These are phyloP conservation scores for Botrytis fabae DNA, from an alignment of 2,329 filamentous ascomycete species.

Conservation along the genomic window DNA sequence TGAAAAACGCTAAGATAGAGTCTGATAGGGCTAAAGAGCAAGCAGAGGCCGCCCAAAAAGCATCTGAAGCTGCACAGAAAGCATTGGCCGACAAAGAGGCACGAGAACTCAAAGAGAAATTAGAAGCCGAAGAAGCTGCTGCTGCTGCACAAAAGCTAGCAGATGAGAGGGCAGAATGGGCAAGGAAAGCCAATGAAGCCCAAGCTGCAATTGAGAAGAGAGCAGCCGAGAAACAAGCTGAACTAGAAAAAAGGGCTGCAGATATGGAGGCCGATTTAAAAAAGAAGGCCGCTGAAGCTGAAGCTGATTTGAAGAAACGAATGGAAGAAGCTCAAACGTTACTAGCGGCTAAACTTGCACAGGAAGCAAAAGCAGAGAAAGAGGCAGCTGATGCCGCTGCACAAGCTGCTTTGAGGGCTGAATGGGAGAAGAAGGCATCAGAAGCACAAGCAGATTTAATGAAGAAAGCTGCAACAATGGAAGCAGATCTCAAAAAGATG, in stretches of 20 bases:
- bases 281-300: slow-evolving; percentile 29
- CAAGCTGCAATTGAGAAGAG: slow-evolving; percentile 39
- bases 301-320: slow-evolving; percentile 28
- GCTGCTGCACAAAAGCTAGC: slow-evolving; percentile 47
- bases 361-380: slow-evolving; percentile 29
- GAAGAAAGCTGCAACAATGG: slow-evolving; percentile 43
- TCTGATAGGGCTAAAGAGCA: slow-evolving; percentile 40
- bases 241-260: slow-evolving; percentile 24
- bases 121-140: slow-evolving; percentile 40
- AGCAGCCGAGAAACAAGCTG: slow-evolving; percentile 27
- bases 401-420: slow-evolving; percentile 24
- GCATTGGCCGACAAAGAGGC: slow-evolving; percentile 47
- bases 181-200: slow-evolving; percentile 45
- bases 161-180: slow-evolving; percentile 48
- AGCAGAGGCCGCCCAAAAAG: slow-evolving; percentile 40
- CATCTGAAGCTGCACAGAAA: slow-evolving; percentile 41
- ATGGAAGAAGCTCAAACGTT: slow-evolving; percentile 29
- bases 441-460: slow-evolving; percentile 29
- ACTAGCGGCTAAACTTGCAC: slow-evolving; percentile 17
- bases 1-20: slow-evolving; percentile 46
- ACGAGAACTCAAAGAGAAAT: slow-evolving; percentile 37
- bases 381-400: slow-evolving; percentile 24
- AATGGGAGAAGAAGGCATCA: slow-evolving; percentile 30
- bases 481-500: slow-evolving; percentile 41
- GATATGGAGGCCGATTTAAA: slow-evolving; percentile 22